Evolutionary conservation across 2,329 filamentous ascomycete species (phyloP).

Genomic region (Ophiostoma quercus): DNA sequence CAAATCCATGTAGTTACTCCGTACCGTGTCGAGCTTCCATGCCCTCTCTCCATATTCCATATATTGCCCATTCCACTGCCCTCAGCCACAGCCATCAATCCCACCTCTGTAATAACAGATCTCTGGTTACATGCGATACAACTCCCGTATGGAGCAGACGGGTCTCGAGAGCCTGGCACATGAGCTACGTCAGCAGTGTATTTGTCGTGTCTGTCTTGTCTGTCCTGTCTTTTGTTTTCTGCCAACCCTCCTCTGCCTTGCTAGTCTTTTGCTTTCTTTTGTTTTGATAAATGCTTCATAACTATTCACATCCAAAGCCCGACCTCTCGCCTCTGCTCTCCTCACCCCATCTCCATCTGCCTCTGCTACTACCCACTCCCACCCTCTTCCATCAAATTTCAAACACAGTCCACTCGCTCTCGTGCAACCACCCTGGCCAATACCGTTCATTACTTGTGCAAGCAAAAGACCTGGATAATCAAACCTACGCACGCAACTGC

Average conservation of each 20-base stretch:
- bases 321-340: too few relatives aligned
- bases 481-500: conserved; percentile 12
- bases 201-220: not conserved
- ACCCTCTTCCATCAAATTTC: not conserved
- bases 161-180: conserved; percentile 10
- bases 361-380: not conserved
- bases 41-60: not conserved
- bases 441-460: not conserved
- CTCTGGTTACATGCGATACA: conserved; percentile 9
- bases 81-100: conserved; percentile 1
- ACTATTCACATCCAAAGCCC: not conserved
- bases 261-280: not conserved
- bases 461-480: not conserved
- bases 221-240: not conserved
- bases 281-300: not conserved
- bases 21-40: not conserved
- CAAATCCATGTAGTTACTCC: not conserved
- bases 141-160: conserved; percentile 4
- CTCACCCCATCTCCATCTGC: too few relatives aligned
- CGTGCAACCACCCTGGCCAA: not conserved
- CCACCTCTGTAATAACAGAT: not conserved
- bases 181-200: conserved; percentile 5
- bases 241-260: not conserved
- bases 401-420: not conserved
- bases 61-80: not conserved